Percentiles rank a stretch among this genome's conserved stretches.
Evolutionary conservation across 805 yeast species (phyloP).

Genomic region (Cyberlindnera subsufficiens): DNA sequence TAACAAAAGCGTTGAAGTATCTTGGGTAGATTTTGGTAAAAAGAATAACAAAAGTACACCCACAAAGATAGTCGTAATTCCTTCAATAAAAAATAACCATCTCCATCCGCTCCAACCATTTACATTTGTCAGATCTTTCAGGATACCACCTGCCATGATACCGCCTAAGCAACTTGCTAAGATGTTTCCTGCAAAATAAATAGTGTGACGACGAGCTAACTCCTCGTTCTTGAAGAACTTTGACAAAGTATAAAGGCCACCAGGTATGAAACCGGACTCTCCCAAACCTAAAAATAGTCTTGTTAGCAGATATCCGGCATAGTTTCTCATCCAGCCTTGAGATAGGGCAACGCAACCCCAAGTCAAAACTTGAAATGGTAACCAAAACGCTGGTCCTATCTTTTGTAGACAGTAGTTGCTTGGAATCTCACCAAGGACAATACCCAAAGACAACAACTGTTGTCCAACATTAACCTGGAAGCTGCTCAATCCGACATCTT

Average conservation of each 20-base stretch:
- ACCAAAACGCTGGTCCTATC: slow-evolving; percentile 3
- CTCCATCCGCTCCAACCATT: slow-evolving; percentile 2
- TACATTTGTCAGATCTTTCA: background rate
- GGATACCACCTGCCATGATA: slow-evolving; percentile 4
- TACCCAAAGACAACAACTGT: background rate
- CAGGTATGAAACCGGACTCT: slow-evolving; percentile 63
- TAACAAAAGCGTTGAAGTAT: background rate
- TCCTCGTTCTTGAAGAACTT: slow-evolving; percentile 2
- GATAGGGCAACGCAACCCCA: slow-evolving; percentile 2
- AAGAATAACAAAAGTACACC: background rate
- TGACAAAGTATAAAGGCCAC: slow-evolving; percentile 42
- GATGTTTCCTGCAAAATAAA: background rate
- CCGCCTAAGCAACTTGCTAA: background rate
- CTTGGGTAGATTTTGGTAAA: background rate
- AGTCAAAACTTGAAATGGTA: background rate
- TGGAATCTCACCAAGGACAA: slow-evolving; percentile 1
- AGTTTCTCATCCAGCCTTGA: background rate
- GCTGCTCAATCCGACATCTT: background rate
- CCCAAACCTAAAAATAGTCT: slow-evolving; percentile 62
- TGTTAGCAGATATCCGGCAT: slow-evolving; percentile 32
- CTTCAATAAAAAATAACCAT: slow-evolving; percentile 5
- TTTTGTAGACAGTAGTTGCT: background rate
- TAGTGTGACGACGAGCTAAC: background rate
- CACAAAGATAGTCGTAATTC: background rate
- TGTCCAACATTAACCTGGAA: background rate